These are phyloP conservation scores for Emydomyces testavorans DNA, from an alignment of 2,329 filamentous ascomycete species.

Conservation along the genomic window DNA sequence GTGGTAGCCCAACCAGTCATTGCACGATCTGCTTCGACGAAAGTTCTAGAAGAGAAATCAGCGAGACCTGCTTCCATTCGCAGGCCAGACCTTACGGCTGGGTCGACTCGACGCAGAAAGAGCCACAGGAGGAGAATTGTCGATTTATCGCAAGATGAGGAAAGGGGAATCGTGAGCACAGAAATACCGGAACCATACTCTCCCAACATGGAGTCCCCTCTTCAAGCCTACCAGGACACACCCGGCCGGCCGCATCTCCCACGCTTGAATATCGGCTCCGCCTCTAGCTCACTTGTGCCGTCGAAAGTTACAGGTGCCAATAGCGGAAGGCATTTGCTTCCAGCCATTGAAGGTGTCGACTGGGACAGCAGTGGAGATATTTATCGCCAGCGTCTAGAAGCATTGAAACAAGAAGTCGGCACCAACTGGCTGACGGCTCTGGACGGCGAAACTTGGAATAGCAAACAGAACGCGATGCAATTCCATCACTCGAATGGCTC, in stretches of 20 bases:
- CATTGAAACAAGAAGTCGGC: constrained; percentile 71
- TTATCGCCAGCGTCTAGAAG: constrained; percentile 80
- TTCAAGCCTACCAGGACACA: constrained; percentile 4
- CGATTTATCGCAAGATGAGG: constrained; percentile 42
- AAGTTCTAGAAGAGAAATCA: constrained; percentile 3
- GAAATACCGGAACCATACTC: background rate
- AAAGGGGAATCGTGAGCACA: background rate
- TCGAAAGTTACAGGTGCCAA: background rate
- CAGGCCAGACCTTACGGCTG: constrained; percentile 22
- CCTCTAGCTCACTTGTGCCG: background rate
- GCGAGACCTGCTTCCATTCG: background rate
- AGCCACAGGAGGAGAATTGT: constrained; percentile 47
- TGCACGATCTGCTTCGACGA: constrained; percentile 4
- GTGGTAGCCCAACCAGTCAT: constrained; percentile 40
- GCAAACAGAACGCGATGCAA: constrained; percentile 23
- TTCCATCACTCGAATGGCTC: constrained; percentile 23
- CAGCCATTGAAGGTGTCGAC: constrained; percentile 22
- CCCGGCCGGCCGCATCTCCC: constrained; percentile 1
- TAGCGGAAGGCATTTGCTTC: constrained; percentile 18
- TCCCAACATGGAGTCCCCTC: constrained; percentile 4
- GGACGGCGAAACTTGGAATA: constrained; percentile 58
- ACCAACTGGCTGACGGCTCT: constrained; percentile 78
- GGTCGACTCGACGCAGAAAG: constrained; percentile 37
- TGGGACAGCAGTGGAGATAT: constrained; percentile 53
- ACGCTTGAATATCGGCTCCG: background rate